A percentile compares a stretch with the other conserved stretches of the same genome.
phyloP scores from a whole-genome alignment of 2,329 filamentous ascomycete species.

The Rutstroemia sp. region DNA sequence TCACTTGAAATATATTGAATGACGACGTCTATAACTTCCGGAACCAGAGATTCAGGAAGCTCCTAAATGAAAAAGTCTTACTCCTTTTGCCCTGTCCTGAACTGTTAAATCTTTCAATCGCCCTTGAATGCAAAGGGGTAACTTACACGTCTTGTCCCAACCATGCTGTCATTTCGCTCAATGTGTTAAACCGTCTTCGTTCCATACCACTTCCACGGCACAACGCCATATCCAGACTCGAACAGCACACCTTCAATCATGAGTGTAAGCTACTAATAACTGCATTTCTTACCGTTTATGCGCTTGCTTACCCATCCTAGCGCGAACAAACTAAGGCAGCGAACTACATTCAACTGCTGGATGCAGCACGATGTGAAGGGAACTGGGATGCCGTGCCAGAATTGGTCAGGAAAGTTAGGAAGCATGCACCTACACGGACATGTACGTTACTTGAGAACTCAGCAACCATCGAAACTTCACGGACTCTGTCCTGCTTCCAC shows the following conservation, averaged over 20 bases:
- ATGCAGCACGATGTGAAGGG: constrained; percentile 79
- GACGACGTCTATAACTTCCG: neutral
- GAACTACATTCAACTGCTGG: constrained; percentile 74
- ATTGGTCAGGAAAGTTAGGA: constrained; percentile 84
- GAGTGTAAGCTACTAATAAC: constrained; percentile 20
- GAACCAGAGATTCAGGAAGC: neutral
- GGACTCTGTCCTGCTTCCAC: neutral
- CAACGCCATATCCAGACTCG: neutral
- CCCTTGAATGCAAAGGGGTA: too few species aligned
- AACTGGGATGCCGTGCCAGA: constrained; percentile 84
- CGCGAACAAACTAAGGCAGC: constrained; percentile 62
- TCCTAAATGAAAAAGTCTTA: neutral
- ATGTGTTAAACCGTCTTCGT: neutral
- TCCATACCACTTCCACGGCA: neutral
- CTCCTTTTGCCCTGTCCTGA: neutral
- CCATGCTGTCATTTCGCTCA: constrained; percentile 9
- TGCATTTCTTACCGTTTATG: neutral
- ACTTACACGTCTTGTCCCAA: neutral
- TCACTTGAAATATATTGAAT: too few species aligned
- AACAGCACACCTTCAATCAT: constrained; percentile 18
- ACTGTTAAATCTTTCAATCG: neutral
- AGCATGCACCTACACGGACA: constrained; percentile 78
- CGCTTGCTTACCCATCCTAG: constrained; percentile 13
- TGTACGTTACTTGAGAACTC: constrained; percentile 51
- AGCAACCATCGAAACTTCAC: neutral